phyloP scores from a whole-genome alignment of 345 rosid genomes.

The Salix purpurea region DNA sequence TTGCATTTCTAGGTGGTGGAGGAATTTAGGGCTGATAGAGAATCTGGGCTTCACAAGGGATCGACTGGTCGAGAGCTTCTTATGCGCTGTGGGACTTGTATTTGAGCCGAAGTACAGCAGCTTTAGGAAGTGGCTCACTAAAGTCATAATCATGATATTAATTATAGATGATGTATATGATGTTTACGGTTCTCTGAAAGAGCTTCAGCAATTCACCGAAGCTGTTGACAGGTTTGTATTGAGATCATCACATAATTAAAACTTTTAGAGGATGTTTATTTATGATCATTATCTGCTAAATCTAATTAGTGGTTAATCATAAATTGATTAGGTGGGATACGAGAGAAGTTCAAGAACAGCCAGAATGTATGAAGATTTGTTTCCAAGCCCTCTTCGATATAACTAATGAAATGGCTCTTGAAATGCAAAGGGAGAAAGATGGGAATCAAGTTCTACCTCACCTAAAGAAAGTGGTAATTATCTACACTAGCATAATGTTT shows the following conservation, averaged over 20 bases:
- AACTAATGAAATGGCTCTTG: conserved; percentile 34
- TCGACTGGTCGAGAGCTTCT: conserved; percentile 45
- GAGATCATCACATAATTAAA: neutral
- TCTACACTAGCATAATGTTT: no score
- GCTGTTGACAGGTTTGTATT: conserved; percentile 35
- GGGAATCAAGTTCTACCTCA: conserved; percentile 21
- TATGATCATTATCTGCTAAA: neutral
- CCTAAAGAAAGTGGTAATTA: conserved; percentile 38
- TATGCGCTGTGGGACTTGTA: conserved; percentile 42
- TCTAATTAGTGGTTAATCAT: neutral
- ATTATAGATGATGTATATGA: conserved; percentile 52
- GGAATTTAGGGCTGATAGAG: conserved; percentile 33
- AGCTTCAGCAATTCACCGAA: conserved; percentile 40
- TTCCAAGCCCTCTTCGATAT: conserved; percentile 32
- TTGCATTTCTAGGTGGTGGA: conserved; percentile 47
- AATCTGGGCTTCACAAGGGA: conserved; percentile 40
- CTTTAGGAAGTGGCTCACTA: conserved; percentile 43
- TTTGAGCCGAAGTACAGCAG: conserved; percentile 25
- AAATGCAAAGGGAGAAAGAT: conserved; percentile 28
- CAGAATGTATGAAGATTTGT: conserved; percentile 46
- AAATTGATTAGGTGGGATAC: conserved; percentile 37
- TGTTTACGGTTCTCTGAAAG: conserved; percentile 46
- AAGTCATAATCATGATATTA: conserved; percentile 34
- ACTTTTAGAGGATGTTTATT: neutral
- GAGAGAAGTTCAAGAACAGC: conserved; percentile 21